Evolutionary conservation across 108 stramenopile species (phyloP), one percentile per base, ranked within the genome.

Genomic region (Cyclostephanos tholiformis): DNA sequence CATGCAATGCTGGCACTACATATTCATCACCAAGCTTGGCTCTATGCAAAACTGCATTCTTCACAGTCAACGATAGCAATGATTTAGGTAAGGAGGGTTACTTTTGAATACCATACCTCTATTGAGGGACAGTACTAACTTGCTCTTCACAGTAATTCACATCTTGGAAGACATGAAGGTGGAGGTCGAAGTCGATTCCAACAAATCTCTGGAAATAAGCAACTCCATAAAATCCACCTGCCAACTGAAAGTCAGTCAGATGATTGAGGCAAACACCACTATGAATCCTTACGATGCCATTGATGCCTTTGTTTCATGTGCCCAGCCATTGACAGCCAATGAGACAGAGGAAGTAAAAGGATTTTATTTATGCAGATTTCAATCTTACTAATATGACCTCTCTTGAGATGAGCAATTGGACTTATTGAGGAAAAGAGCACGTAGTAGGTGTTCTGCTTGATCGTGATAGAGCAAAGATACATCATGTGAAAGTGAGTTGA

Each of bases 281-380:
- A 49, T 81, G 65, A 55, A 36, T 38, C 49, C 43, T 19, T 25
- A n/a, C 23, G 61, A 76, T 41, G 61, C 49, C 27, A 74, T 82
- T 16, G 71, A 77, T 53, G 36, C 72, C 12, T 79, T 66, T 35
- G 25, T 67, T 6, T 50, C 65, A 20, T 79, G 80, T 30, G 68
- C 62, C 19, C 65, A 80, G 9, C 72, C 70, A 17, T 65, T 75
- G 46, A 46, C 86, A 12, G 80, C 80, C 2, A 14, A 69, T 59
- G 29, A 82, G 52, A 69, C 81, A 5, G 76, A 82, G 53, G 44
- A 52, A 69, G 19, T 22, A 25, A 83, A 90, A 95, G 58, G 88
- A 95, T 44, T 90, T 92, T 50, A 95, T 88, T 4, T 95, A 91
- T 57, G 72, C 75, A 11, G 93, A 92, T 61, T 71, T 71, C 20